Evolutionary conservation across 805 yeast species (phyloP).

Genomic region (Kodamaea restingae): DNA sequence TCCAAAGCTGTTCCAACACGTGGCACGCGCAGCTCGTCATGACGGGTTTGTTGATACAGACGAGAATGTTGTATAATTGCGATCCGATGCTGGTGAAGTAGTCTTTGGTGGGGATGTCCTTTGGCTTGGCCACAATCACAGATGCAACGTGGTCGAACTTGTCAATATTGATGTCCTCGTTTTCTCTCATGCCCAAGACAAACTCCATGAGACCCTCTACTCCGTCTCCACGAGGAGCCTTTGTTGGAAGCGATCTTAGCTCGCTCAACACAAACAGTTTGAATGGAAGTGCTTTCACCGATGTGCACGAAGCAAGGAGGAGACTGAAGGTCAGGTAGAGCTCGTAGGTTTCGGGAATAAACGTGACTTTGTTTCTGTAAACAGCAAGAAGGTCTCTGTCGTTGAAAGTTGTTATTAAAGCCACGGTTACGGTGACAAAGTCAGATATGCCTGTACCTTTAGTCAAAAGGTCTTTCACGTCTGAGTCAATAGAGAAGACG

Average conservation of each 20-base stretch:
- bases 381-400: constrained; percentile 11
- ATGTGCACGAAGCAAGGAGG: constrained; percentile 45
- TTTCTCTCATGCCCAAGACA: constrained; percentile 70
- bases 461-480: constrained; percentile 48
- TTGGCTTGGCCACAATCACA: constrained; percentile 63
- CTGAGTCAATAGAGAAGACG: constrained; percentile 41
- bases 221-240: constrained; percentile 57
- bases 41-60: constrained; percentile 57
- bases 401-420: constrained; percentile 26
- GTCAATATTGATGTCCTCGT: constrained; percentile 61
- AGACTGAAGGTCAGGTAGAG: constrained; percentile 58
- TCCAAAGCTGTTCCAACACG: constrained; percentile 49
- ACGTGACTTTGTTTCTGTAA: constrained; percentile 31
- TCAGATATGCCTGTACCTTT: constrained; percentile 70
- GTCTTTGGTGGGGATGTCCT: constrained; percentile 35
- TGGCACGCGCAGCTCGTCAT: constrained; percentile 54
- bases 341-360: constrained; percentile 60
- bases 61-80: constrained; percentile 60
- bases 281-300: constrained; percentile 32
- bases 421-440: constrained; percentile 46
- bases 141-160: constrained; percentile 65
- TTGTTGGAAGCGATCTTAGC: constrained; percentile 52
- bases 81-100: constrained; percentile 59
- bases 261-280: constrained; percentile 43
- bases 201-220: constrained; percentile 72